These are phyloP conservation scores for Haplosporangium sp. DNA, from an alignment of 371 early-diverging fungal species.

Conservation along the genomic window DNA sequence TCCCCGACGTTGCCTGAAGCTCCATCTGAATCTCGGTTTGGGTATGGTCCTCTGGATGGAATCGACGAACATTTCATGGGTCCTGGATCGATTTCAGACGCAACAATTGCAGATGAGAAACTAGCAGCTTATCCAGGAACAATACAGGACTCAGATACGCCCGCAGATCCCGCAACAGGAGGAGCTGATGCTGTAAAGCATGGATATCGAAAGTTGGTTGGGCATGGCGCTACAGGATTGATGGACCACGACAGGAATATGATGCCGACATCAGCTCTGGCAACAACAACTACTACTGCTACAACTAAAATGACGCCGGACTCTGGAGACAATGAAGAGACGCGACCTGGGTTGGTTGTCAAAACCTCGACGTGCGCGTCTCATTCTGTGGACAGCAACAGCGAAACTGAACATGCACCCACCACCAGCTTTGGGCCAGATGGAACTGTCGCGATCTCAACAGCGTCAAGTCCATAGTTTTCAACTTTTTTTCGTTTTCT, in stretches of 20 bases:
- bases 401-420: not conserved
- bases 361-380: too few species aligned
- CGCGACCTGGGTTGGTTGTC: too few species aligned
- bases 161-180: too few species aligned
- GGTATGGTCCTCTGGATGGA: slow-evolving; percentile 38
- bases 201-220: too few species aligned
- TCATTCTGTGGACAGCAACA: not conserved
- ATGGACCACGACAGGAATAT: too few species aligned
- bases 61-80: slow-evolving; percentile 4
- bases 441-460: slow-evolving; percentile 10
- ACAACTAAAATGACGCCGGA: too few species aligned
- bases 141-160: not conserved
- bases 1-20: slow-evolving; percentile 33
- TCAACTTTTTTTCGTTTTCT: not conserved
- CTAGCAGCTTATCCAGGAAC: not conserved
- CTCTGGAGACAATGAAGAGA: too few species aligned
- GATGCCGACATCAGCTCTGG: too few species aligned
- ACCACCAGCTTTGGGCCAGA: not conserved
- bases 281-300: too few species aligned
- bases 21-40: slow-evolving; percentile 23
- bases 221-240: too few species aligned
- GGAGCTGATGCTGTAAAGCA: too few species aligned
- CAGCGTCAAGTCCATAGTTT: not conserved
- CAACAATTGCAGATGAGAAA: not conserved
- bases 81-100: too few species aligned